Evolutionary conservation across 1,284 basidiomycete species (phyloP).

Genomic region (Moesziomyces globuligerus): DNA sequence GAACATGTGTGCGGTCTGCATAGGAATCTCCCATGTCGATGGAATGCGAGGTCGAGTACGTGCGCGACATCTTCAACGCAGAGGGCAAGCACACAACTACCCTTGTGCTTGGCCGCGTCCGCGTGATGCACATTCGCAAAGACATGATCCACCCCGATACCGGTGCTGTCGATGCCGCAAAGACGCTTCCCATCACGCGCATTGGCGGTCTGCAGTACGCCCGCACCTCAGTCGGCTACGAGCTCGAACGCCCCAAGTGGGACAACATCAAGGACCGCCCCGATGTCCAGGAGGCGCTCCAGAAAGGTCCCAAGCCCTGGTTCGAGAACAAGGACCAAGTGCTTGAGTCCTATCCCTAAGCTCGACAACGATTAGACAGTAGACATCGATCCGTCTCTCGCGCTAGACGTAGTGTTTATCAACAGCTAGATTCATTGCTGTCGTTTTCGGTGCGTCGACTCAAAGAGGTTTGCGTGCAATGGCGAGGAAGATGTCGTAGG

Average conservation of each 20-base stretch:
- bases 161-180: slow-evolving; percentile 43
- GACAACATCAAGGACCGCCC: slow-evolving; percentile 29
- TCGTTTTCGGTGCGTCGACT: not conserved
- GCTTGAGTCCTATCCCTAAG: slow-evolving; percentile 33
- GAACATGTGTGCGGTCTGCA: too few relatives aligned
- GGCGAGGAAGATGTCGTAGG: slow-evolving; percentile 39
- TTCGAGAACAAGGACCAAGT: slow-evolving; percentile 43
- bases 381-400: not conserved
- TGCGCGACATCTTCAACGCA: slow-evolving; percentile 43
- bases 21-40: slow-evolving; percentile 56
- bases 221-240: slow-evolving; percentile 38
- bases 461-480: slow-evolving; percentile 30
- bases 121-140: slow-evolving; percentile 53
- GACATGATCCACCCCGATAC: slow-evolving; percentile 49
- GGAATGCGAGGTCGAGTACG: slow-evolving; percentile 55
- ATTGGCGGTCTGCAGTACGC: slow-evolving; percentile 55
- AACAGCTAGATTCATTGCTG: too few relatives aligned
- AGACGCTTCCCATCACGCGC: slow-evolving; percentile 49
- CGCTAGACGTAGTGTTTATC: too few relatives aligned
- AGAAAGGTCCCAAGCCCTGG: slow-evolving; percentile 24
- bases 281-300: slow-evolving; percentile 41
- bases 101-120: slow-evolving; percentile 49
- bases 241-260: slow-evolving; percentile 52
- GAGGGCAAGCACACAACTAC: slow-evolving; percentile 54
- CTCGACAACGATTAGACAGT: not conserved